Evolutionary conservation across 2,329 filamentous ascomycete genomes (phyloP), one percentile per base, ranked within the genome.

Genomic region (Aspergillus eucalypticola): DNA sequence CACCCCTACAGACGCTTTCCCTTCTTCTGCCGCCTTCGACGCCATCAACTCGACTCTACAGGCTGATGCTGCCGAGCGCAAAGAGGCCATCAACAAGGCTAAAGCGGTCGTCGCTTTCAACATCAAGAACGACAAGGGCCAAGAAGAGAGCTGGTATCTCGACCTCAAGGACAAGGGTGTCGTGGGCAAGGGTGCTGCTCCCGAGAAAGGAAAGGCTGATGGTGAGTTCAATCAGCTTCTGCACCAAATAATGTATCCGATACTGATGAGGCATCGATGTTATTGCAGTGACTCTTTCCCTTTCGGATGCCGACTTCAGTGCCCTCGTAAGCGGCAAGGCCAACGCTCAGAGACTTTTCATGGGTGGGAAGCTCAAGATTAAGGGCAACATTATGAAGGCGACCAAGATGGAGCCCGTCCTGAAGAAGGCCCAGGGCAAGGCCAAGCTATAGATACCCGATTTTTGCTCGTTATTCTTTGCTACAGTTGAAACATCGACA

Each of bases 361-460:
- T 99, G 94, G 86, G 86, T n/a, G 95, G 95, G 71, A 97, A 96
- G 85, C 84, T 99, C 74, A 99, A 98, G 90, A 87, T 98, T 76
- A 96, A 92, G 87, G 95, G 95, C 65, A 92, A 98, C 77, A 88
- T 98, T 63, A 98, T 98, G 94, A 97, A 97, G 86, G 78, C 95
- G 39, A 97, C 93, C 62, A 96, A 96, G 88, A 87, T 97, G 79
- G 92, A 97, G 80, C 90, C 92, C 42, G 90, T 98, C 71, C 81
- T 96, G 66, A 92, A 92, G 84, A 95, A 92, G 84, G 90, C 91
- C 39, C 89, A 92, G 82, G 83, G 81, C 71, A 90, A 91, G 84
- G 86, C 91, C 69, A 96, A 96, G 86, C 81, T 96, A 80, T 93
- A 87, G 82, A 78, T 69, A 71, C 69, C 69, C 69, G 38, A 27